Evolutionary conservation across 2,329 filamentous ascomycete genomes (phyloP).

Genomic region (Xylaria sp.): DNA sequence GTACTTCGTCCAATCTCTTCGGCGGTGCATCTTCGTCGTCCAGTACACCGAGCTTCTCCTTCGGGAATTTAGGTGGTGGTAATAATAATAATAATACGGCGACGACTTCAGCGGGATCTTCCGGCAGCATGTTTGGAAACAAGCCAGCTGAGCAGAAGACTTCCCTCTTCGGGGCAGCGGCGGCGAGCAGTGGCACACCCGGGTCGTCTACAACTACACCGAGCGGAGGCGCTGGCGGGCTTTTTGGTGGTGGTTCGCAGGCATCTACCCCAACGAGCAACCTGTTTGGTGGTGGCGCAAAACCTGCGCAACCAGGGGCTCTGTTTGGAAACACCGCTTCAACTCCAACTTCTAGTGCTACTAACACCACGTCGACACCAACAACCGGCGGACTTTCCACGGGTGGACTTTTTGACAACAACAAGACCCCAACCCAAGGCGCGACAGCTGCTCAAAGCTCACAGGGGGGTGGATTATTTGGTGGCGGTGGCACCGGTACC

Average conservation of each 20-base stretch:
- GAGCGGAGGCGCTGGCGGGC: constrained; percentile 20
- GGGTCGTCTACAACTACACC: constrained; percentile 32
- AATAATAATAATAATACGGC: constrained; percentile 25
- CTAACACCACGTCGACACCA: constrained; percentile 30
- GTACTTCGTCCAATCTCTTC: constrained; percentile 11
- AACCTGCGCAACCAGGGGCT: constrained; percentile 33
- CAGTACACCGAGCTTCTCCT: constrained; percentile 45
- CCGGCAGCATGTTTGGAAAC: constrained; percentile 40
- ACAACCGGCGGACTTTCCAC: constrained; percentile 24
- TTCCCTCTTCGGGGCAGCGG: constrained; percentile 35
- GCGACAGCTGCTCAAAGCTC: constrained; percentile 25
- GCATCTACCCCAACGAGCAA: constrained; percentile 21
- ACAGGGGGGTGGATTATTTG: constrained; percentile 30
- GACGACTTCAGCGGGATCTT: constrained; percentile 25
- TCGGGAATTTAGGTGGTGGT: constrained; percentile 37
- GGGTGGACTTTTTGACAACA: constrained; percentile 35
- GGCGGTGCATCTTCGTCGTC: constrained; percentile 21
- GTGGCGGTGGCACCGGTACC: constrained; percentile 22
- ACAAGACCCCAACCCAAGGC: constrained; percentile 25
- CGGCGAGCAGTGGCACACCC: constrained; percentile 16
- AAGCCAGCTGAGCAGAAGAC: constrained; percentile 38
- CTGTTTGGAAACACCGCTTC: constrained; percentile 39
- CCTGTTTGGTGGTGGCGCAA: constrained; percentile 35
- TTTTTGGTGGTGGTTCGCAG: constrained; percentile 33
- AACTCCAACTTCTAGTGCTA: constrained; percentile 29